phyloP scores from a whole-genome alignment of 371 early-diverging fungal species.

The Aphelidium insulamus region DNA sequence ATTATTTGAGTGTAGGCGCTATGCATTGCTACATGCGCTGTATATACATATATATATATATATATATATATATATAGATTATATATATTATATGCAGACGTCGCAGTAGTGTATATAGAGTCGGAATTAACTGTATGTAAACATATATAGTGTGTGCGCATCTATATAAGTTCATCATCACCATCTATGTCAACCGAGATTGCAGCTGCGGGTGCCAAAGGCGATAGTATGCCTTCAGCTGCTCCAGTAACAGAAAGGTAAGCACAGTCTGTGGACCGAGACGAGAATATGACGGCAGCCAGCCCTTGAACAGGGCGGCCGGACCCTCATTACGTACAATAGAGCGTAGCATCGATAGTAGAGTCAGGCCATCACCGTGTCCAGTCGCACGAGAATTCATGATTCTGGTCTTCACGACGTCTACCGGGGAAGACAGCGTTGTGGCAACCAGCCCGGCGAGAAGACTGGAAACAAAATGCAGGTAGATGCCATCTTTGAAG shows the following conservation, averaged over 20 bases:
- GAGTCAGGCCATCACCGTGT: background rate
- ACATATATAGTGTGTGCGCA: too few relatives aligned
- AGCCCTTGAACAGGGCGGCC: conserved; percentile 63
- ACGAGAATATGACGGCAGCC: conserved; percentile 56
- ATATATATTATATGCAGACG: too few relatives aligned
- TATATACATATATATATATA: too few relatives aligned
- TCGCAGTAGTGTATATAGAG: too few relatives aligned
- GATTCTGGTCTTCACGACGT: conserved; percentile 73
- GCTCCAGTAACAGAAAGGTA: conserved; percentile 63
- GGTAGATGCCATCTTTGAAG: conserved; percentile 31
- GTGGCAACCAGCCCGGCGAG: conserved; percentile 71
- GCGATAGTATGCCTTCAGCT: conserved; percentile 22
- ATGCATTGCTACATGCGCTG: too few relatives aligned
- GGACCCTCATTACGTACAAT: conserved; percentile 47
- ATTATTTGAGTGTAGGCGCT: too few relatives aligned
- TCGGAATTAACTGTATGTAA: too few relatives aligned
- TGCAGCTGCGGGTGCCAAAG: conserved; percentile 1
- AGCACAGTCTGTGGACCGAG: conserved; percentile 71
- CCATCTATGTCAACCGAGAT: too few relatives aligned
- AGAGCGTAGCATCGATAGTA: conserved; percentile 22
- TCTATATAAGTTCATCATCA: too few relatives aligned
- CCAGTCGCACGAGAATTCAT: conserved; percentile 42
- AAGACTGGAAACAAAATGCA: conserved; percentile 51
- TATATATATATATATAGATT: too few relatives aligned
- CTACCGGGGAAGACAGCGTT: conserved; percentile 60